Evolutionary conservation across 2,329 filamentous ascomycete species (phyloP), one percentile per base, ranked within the genome.

Genomic region (Pleoardoris graminearum): DNA sequence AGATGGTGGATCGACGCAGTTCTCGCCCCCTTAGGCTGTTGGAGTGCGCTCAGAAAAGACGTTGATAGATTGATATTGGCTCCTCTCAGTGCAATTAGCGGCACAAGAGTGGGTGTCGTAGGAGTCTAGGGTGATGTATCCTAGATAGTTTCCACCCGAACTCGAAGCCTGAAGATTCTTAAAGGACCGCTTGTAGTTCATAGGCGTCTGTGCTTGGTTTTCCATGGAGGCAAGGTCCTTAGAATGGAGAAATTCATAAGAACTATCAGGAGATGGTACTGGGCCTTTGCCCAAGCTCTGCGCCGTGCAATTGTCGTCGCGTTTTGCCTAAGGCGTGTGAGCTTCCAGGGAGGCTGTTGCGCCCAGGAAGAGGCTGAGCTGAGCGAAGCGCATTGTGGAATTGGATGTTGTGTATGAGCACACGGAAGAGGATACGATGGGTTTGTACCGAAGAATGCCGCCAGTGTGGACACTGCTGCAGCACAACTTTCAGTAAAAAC

Each of bases 61-160:
- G 42, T 67, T 64, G 53, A 68, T 50, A 2, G 60, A 58, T 8
- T 59, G 45, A 48, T 63, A 68, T 4, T 51, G 47, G 1, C 21
- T 16, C 23, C 50, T 48, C 1, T 29, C 33, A 33, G 61, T 48
- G 49, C 65, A 68, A 8, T 59, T 52, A 1, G 50, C 37, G 21
- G 70, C 59, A 54, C 71, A 75, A 7, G 49, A 36, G 2, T 33
- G 29, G 3, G 61, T 47, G 47, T 68, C 56, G 58, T 74, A 75
- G 11, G 50, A 39, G 7, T 59, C 51, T 12, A 72, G 49, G 7
- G 53, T 51, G 1, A 55, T 44, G 39, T 58, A 60, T 19, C 60
- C 62, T 7, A 72, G 47, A 47, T 65, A 69, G 1, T 23, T 53
- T 12, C 39, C 41, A 6, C 52, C 54, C 10, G 55, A 60, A 39